These are phyloP conservation scores for Kwoniella pini DNA, from an alignment of 768 basidiomycete species.

Conservation along the genomic window DNA sequence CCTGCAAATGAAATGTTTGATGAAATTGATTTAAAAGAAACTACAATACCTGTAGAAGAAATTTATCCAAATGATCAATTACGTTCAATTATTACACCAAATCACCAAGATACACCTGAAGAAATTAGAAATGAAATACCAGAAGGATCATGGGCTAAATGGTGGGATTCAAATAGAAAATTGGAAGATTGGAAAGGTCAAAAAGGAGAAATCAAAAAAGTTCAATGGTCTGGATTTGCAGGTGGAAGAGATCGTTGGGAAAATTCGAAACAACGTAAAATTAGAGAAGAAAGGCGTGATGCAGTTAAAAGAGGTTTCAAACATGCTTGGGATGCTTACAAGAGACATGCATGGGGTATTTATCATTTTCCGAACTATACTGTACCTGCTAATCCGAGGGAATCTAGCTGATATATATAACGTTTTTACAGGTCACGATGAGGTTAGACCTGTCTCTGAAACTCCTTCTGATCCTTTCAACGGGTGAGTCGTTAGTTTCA, in stretches of 20 bases:
- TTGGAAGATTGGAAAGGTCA: slow-evolving; percentile 28
- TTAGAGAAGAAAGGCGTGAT: slow-evolving; percentile 45
- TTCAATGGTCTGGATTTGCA: slow-evolving; percentile 39
- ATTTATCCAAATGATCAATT: slow-evolving; percentile 28
- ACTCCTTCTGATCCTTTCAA: slow-evolving; percentile 51
- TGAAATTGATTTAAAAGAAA: slow-evolving; percentile 24
- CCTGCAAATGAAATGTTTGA: slow-evolving; percentile 24
- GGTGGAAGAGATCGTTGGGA: slow-evolving; percentile 29
- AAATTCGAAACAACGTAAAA: slow-evolving; percentile 22
- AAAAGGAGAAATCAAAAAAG: slow-evolving; percentile 26
- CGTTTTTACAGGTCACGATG: slow-evolving; percentile 48
- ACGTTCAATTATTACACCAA: slow-evolving; percentile 30
- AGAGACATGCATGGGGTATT: slow-evolving; percentile 54
- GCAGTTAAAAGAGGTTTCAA: slow-evolving; percentile 52
- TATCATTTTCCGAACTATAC: too few species aligned
- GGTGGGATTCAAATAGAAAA: slow-evolving; percentile 20
- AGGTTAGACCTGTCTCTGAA: slow-evolving; percentile 46
- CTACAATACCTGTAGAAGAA: slow-evolving; percentile 7
- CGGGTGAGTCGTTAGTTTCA: too few species aligned
- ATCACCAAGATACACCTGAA: neutral
- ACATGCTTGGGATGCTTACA: slow-evolving; percentile 53
- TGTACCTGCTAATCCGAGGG: neutral
- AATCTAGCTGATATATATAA: neutral
- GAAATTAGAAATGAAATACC: slow-evolving; percentile 2
- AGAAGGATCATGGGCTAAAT: slow-evolving; percentile 18